These are phyloP conservation scores for Lasiosphaeria miniovina DNA, from an alignment of 495 filamentous ascomycete genomes.

Conservation along the genomic window DNA sequence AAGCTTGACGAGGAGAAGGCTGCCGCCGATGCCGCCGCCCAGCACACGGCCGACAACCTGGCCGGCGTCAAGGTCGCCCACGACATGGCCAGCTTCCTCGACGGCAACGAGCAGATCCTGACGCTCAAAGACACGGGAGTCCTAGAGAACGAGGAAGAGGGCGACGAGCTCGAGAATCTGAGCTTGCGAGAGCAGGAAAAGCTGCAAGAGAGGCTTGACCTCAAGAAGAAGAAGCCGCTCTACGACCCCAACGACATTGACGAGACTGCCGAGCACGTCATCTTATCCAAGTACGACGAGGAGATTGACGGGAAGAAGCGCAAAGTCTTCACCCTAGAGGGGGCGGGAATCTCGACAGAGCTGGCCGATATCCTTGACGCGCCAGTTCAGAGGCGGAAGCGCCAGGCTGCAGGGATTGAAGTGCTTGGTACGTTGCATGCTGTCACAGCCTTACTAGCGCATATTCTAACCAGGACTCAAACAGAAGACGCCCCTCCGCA, in stretches of 20 bases:
- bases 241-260: constrained; percentile 81
- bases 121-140: constrained; percentile 89
- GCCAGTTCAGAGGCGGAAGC: constrained; percentile 59
- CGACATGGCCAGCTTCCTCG: constrained; percentile 71
- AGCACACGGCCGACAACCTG: constrained; percentile 80
- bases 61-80: constrained; percentile 90
- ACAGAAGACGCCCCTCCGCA: constrained; percentile 56
- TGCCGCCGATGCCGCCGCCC: constrained; percentile 43
- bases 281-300: constrained; percentile 90
- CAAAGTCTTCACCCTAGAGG: constrained; percentile 83
- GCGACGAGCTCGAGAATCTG: constrained; percentile 87
- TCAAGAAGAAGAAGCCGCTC: constrained; percentile 88
- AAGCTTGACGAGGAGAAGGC: constrained; percentile 73
- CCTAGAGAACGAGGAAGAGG: constrained; percentile 81
- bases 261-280: constrained; percentile 59
- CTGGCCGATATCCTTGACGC: constrained; percentile 55
- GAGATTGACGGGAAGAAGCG: constrained; percentile 90
- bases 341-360: constrained; percentile 64
- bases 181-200: constrained; percentile 74
- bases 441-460: not conserved
- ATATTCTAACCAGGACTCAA: constrained; percentile 28
- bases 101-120: constrained; percentile 77
- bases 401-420: constrained; percentile 73
- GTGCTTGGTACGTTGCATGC: constrained; percentile 46
- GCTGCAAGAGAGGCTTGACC: constrained; percentile 68